A percentile compares a stretch with the other conserved stretches of the same genome.
Evolutionary conservation across 495 filamentous ascomycete genomes (phyloP).

Genomic region (Delitschia confertaspora): DNA sequence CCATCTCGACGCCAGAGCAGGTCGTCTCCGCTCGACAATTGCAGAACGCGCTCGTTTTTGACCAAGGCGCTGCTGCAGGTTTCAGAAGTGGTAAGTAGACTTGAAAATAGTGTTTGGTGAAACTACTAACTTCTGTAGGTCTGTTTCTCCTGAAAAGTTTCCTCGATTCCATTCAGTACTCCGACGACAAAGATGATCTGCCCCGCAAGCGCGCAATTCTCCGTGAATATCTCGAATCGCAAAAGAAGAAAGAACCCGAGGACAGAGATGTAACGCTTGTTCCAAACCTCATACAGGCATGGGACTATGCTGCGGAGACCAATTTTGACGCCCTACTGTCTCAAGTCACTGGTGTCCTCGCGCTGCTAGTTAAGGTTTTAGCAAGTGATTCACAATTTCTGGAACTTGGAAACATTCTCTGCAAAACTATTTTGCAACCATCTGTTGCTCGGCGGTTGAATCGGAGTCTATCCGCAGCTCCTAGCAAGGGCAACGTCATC

Average conservation of each 20-base stretch:
- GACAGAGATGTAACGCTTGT: conserved; percentile 54
- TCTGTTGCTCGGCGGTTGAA: conserved; percentile 63
- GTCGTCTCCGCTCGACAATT: conserved; percentile 23
- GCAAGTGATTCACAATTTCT: conserved; percentile 61
- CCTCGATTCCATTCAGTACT: conserved; percentile 53
- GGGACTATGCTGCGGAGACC: conserved; percentile 62
- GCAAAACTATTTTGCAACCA: conserved; percentile 63
- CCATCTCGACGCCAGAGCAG: not conserved
- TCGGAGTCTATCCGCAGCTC: conserved; percentile 60
- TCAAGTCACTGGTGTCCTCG: conserved; percentile 63
- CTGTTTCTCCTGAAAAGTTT: conserved; percentile 70
- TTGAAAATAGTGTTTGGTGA: not conserved
- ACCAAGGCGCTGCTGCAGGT: conserved; percentile 14
- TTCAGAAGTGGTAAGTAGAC: conserved; percentile 18
- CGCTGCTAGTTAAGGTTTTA: conserved; percentile 64
- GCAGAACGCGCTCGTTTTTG: conserved; percentile 20
- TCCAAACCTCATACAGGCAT: conserved; percentile 65
- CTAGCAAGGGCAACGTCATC: conserved; percentile 73
- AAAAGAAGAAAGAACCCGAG: conserved; percentile 47
- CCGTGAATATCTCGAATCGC: conserved; percentile 61
- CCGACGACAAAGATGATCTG: conserved; percentile 25
- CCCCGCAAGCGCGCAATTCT: conserved; percentile 44
- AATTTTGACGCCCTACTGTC: conserved; percentile 69
- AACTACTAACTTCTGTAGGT: conserved; percentile 39
- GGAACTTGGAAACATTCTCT: conserved; percentile 59